Percentiles rank a stretch among this genome's conserved stretches.
phyloP scores from a whole-genome alignment of 371 early-diverging fungal genomes.

The Mucor saturninus region DNA sequence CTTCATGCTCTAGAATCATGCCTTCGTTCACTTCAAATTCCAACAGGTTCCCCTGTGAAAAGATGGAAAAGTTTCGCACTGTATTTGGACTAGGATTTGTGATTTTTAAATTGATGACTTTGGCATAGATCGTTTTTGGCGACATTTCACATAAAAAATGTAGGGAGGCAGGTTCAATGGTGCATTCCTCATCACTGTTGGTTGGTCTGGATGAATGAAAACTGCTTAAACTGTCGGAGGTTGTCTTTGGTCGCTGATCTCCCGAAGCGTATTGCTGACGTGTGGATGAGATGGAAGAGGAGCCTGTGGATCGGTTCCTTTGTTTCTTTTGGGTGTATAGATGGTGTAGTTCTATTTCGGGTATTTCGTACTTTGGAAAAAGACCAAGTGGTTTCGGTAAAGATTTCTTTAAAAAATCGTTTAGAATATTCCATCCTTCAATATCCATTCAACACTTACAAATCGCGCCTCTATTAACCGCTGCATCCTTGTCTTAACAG shows the following conservation, averaged over 20 bases:
- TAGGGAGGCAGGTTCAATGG: constrained; percentile 12
- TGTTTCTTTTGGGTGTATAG: constrained; percentile 15
- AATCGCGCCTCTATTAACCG: constrained; percentile 8
- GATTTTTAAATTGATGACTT: constrained; percentile 17
- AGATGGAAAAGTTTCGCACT: constrained; percentile 6
- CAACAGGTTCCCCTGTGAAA: constrained; percentile 13
- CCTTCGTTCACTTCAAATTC: constrained; percentile 21
- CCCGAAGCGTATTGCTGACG: constrained; percentile 6
- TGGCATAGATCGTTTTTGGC: constrained; percentile 15
- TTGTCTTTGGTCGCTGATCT: not conserved
- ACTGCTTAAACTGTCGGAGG: not conserved
- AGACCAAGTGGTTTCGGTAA: constrained; percentile 8
- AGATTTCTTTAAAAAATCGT: constrained; percentile 8
- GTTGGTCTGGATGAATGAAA: not conserved
- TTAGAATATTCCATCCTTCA: not conserved
- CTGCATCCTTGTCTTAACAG: constrained; percentile 3
- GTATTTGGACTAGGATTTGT: constrained; percentile 6
- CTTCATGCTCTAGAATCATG: constrained; percentile 13
- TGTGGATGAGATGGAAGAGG: constrained; percentile 1
- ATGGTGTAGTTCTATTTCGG: constrained; percentile 16
- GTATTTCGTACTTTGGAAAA: constrained; percentile 8
- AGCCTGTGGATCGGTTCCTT: not conserved
- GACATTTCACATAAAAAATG: constrained; percentile 20
- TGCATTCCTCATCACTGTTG: not conserved
- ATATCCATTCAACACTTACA: constrained; percentile 3